Evolutionary conservation across 768 basidiomycete species (phyloP).

Genomic region (Suillus weaverae): DNA sequence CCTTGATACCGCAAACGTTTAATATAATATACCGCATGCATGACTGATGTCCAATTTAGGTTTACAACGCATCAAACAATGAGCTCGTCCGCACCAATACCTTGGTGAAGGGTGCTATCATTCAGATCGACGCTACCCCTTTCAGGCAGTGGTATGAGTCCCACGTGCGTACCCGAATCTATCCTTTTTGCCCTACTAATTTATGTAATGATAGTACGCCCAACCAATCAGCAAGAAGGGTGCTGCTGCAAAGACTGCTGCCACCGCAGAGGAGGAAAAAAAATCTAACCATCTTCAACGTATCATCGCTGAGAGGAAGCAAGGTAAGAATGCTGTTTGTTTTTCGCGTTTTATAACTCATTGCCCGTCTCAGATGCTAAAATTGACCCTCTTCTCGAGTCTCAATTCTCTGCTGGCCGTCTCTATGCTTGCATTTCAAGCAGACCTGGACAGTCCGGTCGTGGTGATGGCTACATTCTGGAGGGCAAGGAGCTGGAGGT

Average conservation of each 20-base stretch:
- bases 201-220: constrained; percentile 65
- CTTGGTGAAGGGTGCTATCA: constrained; percentile 93
- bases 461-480: constrained; percentile 94
- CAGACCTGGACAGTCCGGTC: constrained; percentile 95
- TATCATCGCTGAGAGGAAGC: constrained; percentile 85
- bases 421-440: constrained; percentile 92
- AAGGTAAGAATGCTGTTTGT: constrained; percentile 52
- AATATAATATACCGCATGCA: not conserved
- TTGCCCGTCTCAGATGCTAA: constrained; percentile 64
- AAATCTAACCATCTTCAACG: constrained; percentile 90
- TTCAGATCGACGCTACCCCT: constrained; percentile 97
- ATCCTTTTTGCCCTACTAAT: constrained; percentile 7
- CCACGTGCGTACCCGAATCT: constrained; percentile 63
- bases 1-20: not conserved
- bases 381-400: constrained; percentile 85
- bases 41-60: constrained; percentile 44
- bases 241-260: constrained; percentile 47
- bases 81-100: constrained; percentile 99
- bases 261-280: constrained; percentile 67
- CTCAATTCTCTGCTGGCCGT: constrained; percentile 92
- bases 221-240: constrained; percentile 92
- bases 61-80: constrained; percentile 99
- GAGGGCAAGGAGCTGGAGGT: constrained; percentile 99
- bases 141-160: constrained; percentile 99
- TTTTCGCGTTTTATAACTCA: constrained; percentile 17